Conservation (phyloP, 352 stramenopile species). For the Plasmopara viticola region DNA sequence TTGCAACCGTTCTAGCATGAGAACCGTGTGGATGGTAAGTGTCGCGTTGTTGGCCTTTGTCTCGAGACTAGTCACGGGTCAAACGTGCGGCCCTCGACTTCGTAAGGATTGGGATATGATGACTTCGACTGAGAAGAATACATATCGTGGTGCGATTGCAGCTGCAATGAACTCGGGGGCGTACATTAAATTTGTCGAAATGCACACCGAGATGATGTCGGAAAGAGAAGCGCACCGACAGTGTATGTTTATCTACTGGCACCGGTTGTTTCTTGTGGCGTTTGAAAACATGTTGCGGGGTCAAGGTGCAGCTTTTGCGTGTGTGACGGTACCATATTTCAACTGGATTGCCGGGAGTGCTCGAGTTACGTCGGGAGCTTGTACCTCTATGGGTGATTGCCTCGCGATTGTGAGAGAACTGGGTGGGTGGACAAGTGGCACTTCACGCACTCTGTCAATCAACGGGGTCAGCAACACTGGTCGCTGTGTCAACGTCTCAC, state of each 20-base stretch:
- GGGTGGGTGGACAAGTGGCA: conserved; percentile 26
- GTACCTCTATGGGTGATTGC: conserved; percentile 43
- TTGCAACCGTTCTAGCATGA: not conserved
- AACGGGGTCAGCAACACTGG: conserved; percentile 40
- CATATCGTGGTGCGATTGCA: conserved; percentile 40
- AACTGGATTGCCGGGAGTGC: conserved; percentile 61
- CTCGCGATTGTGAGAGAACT: conserved; percentile 35
- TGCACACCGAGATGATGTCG: conserved; percentile 59
- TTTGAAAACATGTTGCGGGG: conserved; percentile 84
- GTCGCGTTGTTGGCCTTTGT: not conserved
- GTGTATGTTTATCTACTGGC: conserved; percentile 85
- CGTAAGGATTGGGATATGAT: conserved; percentile 47
- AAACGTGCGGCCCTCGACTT: conserved; percentile 32
- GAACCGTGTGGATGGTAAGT: conserved; percentile 2
- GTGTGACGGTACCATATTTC: conserved; percentile 76
- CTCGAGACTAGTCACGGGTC: not conserved
- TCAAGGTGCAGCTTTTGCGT: conserved; percentile 44
- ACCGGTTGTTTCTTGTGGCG: conserved; percentile 48
- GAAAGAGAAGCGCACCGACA: conserved; percentile 45
- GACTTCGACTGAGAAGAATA: conserved; percentile 33
- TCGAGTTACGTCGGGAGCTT: conserved; percentile 32
- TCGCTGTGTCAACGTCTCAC: conserved; percentile 28
- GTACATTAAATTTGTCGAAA: conserved; percentile 60
- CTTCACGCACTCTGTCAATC: conserved; percentile 30
- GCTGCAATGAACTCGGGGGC: conserved; percentile 48